These are phyloP conservation scores for Ceraceosorus guamensis DNA, from an alignment of 1,284 basidiomycete species.

Conservation along the genomic window DNA sequence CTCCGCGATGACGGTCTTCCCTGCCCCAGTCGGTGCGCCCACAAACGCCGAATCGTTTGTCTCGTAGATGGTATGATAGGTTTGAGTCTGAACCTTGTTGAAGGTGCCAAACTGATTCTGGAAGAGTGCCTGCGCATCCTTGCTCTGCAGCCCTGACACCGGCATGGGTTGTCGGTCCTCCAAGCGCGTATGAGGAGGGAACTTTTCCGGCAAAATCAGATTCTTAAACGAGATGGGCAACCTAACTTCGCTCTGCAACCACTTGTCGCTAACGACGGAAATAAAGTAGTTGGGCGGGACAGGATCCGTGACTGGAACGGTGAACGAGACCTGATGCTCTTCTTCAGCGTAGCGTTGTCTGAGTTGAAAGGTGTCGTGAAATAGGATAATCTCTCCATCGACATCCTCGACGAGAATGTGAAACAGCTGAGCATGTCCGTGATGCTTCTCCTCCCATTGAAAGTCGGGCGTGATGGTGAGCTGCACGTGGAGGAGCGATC, in stretches of 20 bases:
- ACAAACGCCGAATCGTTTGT: constrained; percentile 94
- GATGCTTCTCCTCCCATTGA: constrained; percentile 91
- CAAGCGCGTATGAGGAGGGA: constrained; percentile 83
- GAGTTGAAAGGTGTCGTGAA: constrained; percentile 86
- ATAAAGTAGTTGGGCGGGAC: constrained; percentile 97
- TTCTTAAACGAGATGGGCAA: constrained; percentile 97
- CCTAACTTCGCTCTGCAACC: constrained; percentile 89
- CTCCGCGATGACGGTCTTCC: constrained; percentile 95
- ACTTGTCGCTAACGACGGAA: constrained; percentile 85
- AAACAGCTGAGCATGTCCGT: constrained; percentile 80
- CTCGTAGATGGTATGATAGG: constrained; percentile 94
- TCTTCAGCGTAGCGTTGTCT: constrained; percentile 79
- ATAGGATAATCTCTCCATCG: constrained; percentile 89
- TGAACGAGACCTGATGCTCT: constrained; percentile 88
- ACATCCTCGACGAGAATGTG: constrained; percentile 89
- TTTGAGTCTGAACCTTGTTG: constrained; percentile 99
- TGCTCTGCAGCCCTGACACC: constrained; percentile 81
- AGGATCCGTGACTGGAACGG: constrained; percentile 92
- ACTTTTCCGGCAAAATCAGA: constrained; percentile 92
- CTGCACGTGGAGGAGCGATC: constrained; percentile 42
- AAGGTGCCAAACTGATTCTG: constrained; percentile 61
- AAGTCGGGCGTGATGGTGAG: constrained; percentile 78
- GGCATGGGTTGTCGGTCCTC: constrained; percentile 89
- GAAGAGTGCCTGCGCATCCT: constrained; percentile 80
- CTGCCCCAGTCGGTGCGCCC: constrained; percentile 89